Conservation (phyloP, 208 protist genomes). For the Trypanosoma melophagium region DNA sequence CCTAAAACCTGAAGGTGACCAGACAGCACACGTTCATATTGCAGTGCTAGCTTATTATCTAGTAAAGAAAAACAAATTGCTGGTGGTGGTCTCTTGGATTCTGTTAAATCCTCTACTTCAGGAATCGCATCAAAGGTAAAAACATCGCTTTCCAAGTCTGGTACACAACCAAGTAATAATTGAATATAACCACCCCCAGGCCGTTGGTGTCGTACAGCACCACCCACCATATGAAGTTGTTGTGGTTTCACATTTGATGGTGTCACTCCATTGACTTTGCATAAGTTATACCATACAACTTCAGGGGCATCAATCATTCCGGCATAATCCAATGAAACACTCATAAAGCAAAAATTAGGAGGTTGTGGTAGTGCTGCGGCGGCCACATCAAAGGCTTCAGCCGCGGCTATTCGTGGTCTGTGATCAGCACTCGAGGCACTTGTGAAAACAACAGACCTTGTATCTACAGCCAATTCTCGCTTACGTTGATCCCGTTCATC, state of each 20-base stretch:
- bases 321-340: conserved; percentile 73
- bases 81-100: conserved; percentile 36
- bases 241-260: conserved; percentile 69
- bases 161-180: conserved; percentile 76
- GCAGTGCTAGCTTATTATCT: conserved; percentile 65
- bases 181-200: conserved; percentile 84
- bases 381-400: conserved; percentile 85
- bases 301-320: conserved; percentile 83
- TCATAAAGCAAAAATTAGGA: conserved; percentile 87
- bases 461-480: conserved; percentile 60
- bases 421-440: conserved; percentile 76
- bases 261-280: conserved; percentile 60
- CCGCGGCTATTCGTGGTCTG: conserved; percentile 75
- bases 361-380: conserved; percentile 70
- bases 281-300: conserved; percentile 87
- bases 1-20: conserved; percentile 50
- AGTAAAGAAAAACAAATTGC: conserved; percentile 62
- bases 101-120: conserved; percentile 54
- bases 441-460: conserved; percentile 72
- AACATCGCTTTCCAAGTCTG: conserved; percentile 68
- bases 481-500: conserved; percentile 53
- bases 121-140: conserved; percentile 87
- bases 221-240: conserved; percentile 77
- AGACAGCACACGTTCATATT: conserved; percentile 73
- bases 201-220: conserved; percentile 73